Evolutionary conservation across 805 yeast species (phyloP), one percentile per base, ranked within the genome.

Genomic region (Kockiozyma suomiensis): DNA sequence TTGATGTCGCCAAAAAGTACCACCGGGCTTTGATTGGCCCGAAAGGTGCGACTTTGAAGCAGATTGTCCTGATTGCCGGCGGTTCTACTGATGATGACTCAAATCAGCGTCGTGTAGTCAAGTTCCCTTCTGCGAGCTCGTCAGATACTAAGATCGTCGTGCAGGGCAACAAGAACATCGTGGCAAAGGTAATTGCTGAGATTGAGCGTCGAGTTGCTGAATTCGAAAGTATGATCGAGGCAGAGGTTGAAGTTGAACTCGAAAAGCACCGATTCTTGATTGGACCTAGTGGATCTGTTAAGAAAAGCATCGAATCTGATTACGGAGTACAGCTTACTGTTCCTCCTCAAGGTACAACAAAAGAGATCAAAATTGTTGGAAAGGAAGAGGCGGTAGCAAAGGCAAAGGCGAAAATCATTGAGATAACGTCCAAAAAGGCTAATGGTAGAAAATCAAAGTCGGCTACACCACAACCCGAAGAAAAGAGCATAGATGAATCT

Each of bases 1-100:
- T 93, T 46, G 82, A 81, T 21, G 90, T 93, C 59, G 86, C 86
- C 65, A 86, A 87, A 54, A 83, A 86, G 70, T 86, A 84, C 76
- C 91, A 87, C 73, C 85, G 86, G 69, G 81, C 80, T 56, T 79
- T 93, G 66, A 83, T 90, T 61, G 98, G 98, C 33, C 82, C 85
- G 58, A 84, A 85, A 62, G 97, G 96, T 59, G 79, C 87, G 26
- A 82, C 79, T 21, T 83, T 88, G 76, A 83, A 86, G 67, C 88
- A 84, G 50, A 88, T 94, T 54, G 84, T 92, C 53, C 70, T 82
- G 50, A 82, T 82, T 54, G 97, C 97, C 40, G 97, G 97, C 62
- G 90, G 87, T 54, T 17, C 40, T 10, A 73, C 75, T 57, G 87
- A 82, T 62, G 81, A 77, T 8, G 80, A 76, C 33, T 61, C 63